Evolutionary conservation across 2,329 filamentous ascomycete species (phyloP).

Genomic region (Tolypocladium tropicale): DNA sequence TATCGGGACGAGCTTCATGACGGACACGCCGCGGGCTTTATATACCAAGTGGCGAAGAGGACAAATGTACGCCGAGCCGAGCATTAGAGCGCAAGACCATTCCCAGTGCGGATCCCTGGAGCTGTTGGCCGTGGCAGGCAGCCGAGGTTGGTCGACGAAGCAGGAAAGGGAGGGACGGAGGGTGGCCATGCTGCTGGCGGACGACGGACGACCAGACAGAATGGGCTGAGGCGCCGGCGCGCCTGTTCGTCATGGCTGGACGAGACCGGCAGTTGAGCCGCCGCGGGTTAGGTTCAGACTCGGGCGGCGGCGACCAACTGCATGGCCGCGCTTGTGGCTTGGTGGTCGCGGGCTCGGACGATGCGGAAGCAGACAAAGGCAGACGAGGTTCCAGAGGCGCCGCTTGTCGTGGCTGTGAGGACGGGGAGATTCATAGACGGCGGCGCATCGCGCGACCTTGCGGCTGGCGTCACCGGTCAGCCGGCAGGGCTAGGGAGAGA

Average conservation of each 20-base stretch:
- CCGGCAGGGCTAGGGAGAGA: neutral
- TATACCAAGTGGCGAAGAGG: neutral
- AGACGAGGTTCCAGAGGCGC: neutral
- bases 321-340: neutral
- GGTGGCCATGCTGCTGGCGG: neutral
- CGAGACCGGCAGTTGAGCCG: slow-evolving; percentile 1
- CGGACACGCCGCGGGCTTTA: neutral
- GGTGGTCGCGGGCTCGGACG: neutral
- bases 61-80: neutral
- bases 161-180: neutral
- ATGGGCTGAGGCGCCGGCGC: neutral
- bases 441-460: neutral
- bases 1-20: neutral
- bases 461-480: neutral
- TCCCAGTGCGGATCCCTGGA: neutral
- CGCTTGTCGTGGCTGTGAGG: neutral
- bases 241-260: neutral
- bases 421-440: neutral
- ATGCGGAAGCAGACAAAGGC: neutral
- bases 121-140: neutral
- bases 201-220: neutral
- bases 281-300: neutral
- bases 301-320: neutral
- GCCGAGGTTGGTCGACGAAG: neutral
- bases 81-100: neutral